Evolutionary conservation across 331 rosid genomes (phyloP).

Genomic region (Rosa hybrid): DNA sequence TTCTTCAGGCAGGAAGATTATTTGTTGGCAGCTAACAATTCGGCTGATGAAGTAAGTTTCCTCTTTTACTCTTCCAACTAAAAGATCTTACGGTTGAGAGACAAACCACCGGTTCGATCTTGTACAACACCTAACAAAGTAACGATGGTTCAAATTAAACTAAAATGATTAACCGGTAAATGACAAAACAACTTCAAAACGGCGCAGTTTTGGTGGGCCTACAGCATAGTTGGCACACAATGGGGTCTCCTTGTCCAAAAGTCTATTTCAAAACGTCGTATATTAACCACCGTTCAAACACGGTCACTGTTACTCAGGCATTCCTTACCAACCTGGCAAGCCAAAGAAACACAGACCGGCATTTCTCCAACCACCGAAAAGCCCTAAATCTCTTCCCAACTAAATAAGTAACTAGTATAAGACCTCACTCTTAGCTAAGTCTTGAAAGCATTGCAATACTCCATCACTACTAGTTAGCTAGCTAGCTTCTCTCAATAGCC

Average conservation of each 20-base stretch:
- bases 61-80: not conserved
- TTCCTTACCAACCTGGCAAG: not conserved
- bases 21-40: constrained; percentile 13
- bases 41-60: not conserved
- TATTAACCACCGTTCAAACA: not conserved
- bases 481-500: not conserved
- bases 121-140: not conserved
- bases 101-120: not conserved
- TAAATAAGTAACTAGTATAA: not conserved
- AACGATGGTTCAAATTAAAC: not conserved
- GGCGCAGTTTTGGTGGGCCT: too few species aligned
- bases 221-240: not conserved
- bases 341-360: not conserved
- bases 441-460: not conserved
- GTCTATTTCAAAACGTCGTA: not conserved
- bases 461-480: not conserved
- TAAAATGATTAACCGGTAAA: not conserved
- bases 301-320: not conserved
- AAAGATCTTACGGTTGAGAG: not conserved
- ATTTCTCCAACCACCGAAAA: not conserved
- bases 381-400: not conserved
- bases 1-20: not conserved
- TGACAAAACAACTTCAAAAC: not conserved
- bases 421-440: not conserved
- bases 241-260: not conserved